Evolutionary conservation across 2,329 filamentous ascomycete species (phyloP), one percentile per base, ranked within the genome.

Genomic region (Colletotrichum scovillei): DNA sequence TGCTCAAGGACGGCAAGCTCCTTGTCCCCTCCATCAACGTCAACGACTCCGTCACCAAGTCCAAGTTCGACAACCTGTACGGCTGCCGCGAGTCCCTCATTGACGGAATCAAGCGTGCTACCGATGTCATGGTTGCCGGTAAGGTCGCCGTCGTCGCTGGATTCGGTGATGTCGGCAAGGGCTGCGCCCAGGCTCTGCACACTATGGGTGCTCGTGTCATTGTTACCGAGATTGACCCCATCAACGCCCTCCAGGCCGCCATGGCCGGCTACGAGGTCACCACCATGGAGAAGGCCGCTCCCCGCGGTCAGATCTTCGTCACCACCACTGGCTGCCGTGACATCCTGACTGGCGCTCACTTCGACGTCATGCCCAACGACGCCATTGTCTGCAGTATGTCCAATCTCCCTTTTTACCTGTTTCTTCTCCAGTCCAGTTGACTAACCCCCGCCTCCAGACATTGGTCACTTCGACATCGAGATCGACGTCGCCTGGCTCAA

Each of bases 41-140:
- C 91, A 98, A 99, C 90, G 96, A 99, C 92, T 95, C 94, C 74
- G 96, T 99, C 84, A 99, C 97, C 87, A 99, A 98, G 93, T 98
- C 95, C 88, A 99, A 99, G 92, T 99, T 99, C 86, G 97, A 98
- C 92, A 99, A 99, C 93, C 89, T 98, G 78, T 99, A 98, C 92
- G 96, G 97, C 83, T 98, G 97, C 95, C 93, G 95, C 85, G 97
- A 98, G 90, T 98, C 96, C 77, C 93, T 99, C 81, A 92, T 99
- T 82, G 97, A 99, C 86, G 97, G 97, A 86, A 98, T 99, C 92
- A 99, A 98, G 94, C 96, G 96, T 89, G 96, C 97, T 81, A 99
- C 97, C 86, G 96, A 99, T 89, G 97, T 98, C 87, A 99, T 99
- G 97, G 96, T 98, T 90, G 97, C 97, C 83, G 97, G 97, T 86